Base-by-base conservation (phyloP, 2,329 filamentous ascomycete genomes). In the Arachnopeziza araneosa region DNA sequence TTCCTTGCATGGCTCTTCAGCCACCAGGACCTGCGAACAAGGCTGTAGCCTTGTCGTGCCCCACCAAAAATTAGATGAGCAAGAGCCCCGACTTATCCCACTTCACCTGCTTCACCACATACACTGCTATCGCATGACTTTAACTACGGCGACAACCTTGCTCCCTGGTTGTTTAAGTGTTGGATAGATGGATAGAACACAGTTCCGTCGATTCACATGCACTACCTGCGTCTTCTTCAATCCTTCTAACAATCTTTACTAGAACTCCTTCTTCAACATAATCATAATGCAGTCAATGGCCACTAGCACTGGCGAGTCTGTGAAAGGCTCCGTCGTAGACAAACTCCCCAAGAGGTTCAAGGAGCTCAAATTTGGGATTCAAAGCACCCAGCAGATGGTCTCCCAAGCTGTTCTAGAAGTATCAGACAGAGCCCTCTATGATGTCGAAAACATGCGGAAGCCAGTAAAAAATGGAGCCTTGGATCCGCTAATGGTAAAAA, bases 401-500 rank as follows among this genome's bases (percentile, higher is more conserved):
- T 96, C 93, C 72, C 95, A 99, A 76, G 92, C 90, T 64, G 92
- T 97, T 60, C 83, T 98, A 66, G 92, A 97, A 76, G 89, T 99
- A 60, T 96, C 91, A n/a, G 90, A 97, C 74, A 86, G 92, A 69
- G 87, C 93, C 74, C 86, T 98, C 63, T 99, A 96, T 79, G 92
- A 99, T 74, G 84, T 96, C 68, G 87, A 90, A 67, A 87, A 88
- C 70, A 87, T 87, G 70, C 86, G 92, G 71, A 83, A 83, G 56
- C 86, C 92, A 21, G 91, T 89, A 60, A 80, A 83, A 60, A 85
- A 98, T 79, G 95, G 95, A 52, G 91, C 93, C 51, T 84, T 98
- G 65, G 95, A 99, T 75, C 82, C 84, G 63, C 90, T 90, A 71
- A 84, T 99, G 78, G 82, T 83, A 70, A 66, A 75, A 24, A 48